A percentile compares a stretch with the other conserved stretches of the same genome.
Evolutionary conservation across 2,329 filamentous ascomycete species (phyloP).

Genomic region (Neonectria sp.): DNA sequence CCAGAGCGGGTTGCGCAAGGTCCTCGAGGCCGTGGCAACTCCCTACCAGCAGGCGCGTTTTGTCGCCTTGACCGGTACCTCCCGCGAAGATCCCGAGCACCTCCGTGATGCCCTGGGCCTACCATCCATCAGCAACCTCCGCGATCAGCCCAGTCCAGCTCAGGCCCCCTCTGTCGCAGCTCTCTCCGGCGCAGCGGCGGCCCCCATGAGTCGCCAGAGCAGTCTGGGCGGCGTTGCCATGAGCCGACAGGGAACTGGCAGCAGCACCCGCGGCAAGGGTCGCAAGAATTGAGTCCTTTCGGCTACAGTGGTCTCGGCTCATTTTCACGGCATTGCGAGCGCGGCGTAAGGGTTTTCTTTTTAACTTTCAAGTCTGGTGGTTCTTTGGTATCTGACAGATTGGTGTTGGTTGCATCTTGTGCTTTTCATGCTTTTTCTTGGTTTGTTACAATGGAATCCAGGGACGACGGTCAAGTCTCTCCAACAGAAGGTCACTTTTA

Average conservation of each 20-base stretch:
- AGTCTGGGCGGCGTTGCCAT: slow-evolving; percentile 70
- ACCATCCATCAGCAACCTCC: slow-evolving; percentile 58
- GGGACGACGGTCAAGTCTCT: slow-evolving; percentile 14
- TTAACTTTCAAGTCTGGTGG: slow-evolving; percentile 26
- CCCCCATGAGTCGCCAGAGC: slow-evolving; percentile 70
- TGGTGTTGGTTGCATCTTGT: slow-evolving; percentile 32
- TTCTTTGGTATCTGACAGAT: slow-evolving; percentile 19
- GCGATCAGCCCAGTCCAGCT: slow-evolving; percentile 57
- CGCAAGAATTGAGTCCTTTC: slow-evolving; percentile 51
- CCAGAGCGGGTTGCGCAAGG: slow-evolving; percentile 66
- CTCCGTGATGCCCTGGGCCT: slow-evolving; percentile 67
- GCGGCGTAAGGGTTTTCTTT: slow-evolving; percentile 45
- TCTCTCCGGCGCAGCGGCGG: slow-evolving; percentile 55
- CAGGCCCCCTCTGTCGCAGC: slow-evolving; percentile 45
- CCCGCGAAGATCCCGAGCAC: slow-evolving; percentile 64
- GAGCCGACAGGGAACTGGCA: slow-evolving; percentile 68
- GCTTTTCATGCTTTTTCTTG: slow-evolving; percentile 19
- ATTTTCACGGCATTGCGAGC: slow-evolving; percentile 49
- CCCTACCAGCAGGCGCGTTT: slow-evolving; percentile 64
- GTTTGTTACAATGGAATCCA: slow-evolving; percentile 25
- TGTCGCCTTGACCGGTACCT: slow-evolving; percentile 63
- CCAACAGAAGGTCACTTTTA: background rate
- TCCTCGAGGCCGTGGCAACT: slow-evolving; percentile 69
- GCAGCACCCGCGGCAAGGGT: slow-evolving; percentile 65
- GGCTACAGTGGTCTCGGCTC: slow-evolving; percentile 22